Evolutionary conservation across 371 early-diverging fungal genomes (phyloP).

Genomic region (Massospora cicadina): DNA sequence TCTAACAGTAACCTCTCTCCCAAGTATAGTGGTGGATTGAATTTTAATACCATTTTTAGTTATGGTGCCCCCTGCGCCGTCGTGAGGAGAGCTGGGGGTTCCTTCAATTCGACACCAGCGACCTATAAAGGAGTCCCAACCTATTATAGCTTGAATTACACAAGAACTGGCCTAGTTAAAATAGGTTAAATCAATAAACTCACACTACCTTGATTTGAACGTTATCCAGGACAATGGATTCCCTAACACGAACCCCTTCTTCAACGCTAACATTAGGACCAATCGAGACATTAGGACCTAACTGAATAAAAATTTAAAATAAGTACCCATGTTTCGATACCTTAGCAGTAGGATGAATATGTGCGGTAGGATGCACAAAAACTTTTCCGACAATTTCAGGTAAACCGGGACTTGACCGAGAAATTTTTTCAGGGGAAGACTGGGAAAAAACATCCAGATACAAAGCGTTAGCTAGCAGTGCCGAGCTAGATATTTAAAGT

Average conservation of each 20-base stretch:
- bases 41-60: constrained; percentile 79
- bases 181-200: too few relatives aligned
- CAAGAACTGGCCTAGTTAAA: constrained; percentile 30
- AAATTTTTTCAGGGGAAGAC: constrained; percentile 40
- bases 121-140: constrained; percentile 89
- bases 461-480: constrained; percentile 78
- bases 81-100: constrained; percentile 30
- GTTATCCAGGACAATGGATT: constrained; percentile 87
- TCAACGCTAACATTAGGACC: constrained; percentile 87
- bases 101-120: constrained; percentile 90
- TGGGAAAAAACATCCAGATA: constrained; percentile 62
- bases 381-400: constrained; percentile 82
- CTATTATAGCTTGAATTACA: constrained; percentile 82
- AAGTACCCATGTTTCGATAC: constrained; percentile 17
- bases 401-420: constrained; percentile 23
- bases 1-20: constrained; percentile 72
- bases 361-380: constrained; percentile 85
- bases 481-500: too few relatives aligned
- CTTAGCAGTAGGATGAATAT: constrained; percentile 82
- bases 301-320: constrained; percentile 20
- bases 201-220: constrained; percentile 77
- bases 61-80: constrained; percentile 28
- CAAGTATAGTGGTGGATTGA: constrained; percentile 79
- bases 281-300: constrained; percentile 92
- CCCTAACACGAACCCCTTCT: constrained; percentile 85